These are phyloP conservation scores for Pueraria montana DNA, from an alignment of 306 rosid species.

Conservation along the genomic window DNA sequence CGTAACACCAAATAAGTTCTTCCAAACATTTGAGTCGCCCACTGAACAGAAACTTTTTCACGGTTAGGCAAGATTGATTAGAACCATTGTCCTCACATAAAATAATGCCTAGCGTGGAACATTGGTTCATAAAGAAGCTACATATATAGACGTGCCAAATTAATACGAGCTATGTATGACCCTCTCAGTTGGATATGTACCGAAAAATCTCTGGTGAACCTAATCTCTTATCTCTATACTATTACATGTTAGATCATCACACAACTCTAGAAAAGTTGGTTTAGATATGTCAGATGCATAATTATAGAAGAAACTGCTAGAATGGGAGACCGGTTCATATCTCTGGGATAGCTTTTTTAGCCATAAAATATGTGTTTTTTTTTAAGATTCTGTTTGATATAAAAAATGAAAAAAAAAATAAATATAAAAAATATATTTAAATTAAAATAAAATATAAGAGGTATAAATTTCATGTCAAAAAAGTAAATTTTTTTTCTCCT, in stretches of 20 bases:
- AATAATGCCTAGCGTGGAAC: conserved; percentile 30
- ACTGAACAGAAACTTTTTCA: background rate
- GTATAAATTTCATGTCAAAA: too few species aligned
- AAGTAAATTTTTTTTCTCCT: too few species aligned
- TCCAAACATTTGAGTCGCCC: background rate
- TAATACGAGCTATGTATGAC: too few species aligned
- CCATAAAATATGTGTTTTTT: too few species aligned
- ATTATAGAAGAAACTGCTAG: too few species aligned
- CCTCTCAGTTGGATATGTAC: background rate
- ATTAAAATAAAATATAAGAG: too few species aligned
- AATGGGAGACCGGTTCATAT: too few species aligned
- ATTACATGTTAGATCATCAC: background rate
- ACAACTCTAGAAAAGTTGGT: background rate
- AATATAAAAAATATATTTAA: too few species aligned
- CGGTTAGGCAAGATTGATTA: background rate
- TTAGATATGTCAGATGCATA: background rate
- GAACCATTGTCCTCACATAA: conserved; percentile 31
- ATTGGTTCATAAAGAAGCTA: background rate
- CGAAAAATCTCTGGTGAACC: background rate
- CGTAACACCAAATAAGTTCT: background rate
- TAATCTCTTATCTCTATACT: background rate
- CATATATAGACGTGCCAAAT: background rate
- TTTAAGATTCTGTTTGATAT: too few species aligned
- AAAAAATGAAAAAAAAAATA: too few species aligned
- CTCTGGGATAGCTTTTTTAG: too few species aligned